phyloP scores from a whole-genome alignment of 1,284 basidiomycete genomes.

The Tilletia indica region DNA sequence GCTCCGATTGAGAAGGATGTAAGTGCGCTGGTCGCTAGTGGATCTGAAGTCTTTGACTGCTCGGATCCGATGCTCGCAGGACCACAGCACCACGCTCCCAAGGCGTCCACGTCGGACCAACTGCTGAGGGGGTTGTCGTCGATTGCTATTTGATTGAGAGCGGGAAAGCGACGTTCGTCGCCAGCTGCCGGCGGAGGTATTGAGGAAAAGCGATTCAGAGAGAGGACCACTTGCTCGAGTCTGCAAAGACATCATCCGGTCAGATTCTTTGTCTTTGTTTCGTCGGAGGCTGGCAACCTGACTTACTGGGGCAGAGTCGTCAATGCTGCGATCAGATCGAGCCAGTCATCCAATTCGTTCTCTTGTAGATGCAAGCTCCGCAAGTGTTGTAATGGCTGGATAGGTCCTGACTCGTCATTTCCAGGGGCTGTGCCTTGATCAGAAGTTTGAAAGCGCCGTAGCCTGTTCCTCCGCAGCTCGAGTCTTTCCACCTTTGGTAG shows the following conservation, averaged over 20 bases:
- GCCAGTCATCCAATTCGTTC: constrained; percentile 69
- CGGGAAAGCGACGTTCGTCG: constrained; percentile 39
- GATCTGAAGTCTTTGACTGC: constrained; percentile 19
- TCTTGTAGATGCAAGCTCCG: constrained; percentile 71
- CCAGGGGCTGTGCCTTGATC: constrained; percentile 13
- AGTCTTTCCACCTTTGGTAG: constrained; percentile 68
- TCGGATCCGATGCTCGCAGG: not conserved
- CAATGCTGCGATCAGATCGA: constrained; percentile 61
- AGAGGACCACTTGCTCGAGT: constrained; percentile 68
- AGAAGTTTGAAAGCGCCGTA: not conserved
- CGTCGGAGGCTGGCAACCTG: constrained; percentile 15
- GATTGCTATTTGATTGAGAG: constrained; percentile 66
- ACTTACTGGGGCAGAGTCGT: constrained; percentile 63
- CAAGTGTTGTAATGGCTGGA: constrained; percentile 52
- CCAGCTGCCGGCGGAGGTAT: constrained; percentile 60
- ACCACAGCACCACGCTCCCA: not conserved
- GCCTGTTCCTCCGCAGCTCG: constrained; percentile 73
- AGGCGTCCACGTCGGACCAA: constrained; percentile 69
- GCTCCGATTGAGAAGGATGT: constrained; percentile 25
- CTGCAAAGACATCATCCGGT: constrained; percentile 51
- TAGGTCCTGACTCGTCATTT: no score
- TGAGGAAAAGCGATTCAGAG: constrained; percentile 64
- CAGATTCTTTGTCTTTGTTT: not conserved
- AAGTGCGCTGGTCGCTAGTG: constrained; percentile 1
- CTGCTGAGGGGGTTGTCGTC: constrained; percentile 65